Conservation (phyloP, 2,329 filamentous ascomycete genomes). For the Dothidotthia symphoricarpi region DNA sequence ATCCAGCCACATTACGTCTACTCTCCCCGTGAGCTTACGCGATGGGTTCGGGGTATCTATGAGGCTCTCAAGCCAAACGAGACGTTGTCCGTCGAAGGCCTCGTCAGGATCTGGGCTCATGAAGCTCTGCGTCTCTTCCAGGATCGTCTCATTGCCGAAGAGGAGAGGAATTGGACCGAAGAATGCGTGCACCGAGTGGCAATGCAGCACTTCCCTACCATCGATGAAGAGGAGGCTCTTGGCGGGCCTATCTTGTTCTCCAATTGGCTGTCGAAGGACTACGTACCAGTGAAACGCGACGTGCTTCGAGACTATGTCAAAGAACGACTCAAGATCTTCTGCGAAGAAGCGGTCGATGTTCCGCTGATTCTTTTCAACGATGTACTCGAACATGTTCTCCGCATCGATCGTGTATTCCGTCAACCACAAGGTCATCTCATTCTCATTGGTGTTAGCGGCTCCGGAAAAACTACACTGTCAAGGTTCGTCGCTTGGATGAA, state of each 20-base stretch:
- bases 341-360: constrained; percentile 98
- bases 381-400: constrained; percentile 93
- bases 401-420: constrained; percentile 97
- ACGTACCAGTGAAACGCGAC: constrained; percentile 93
- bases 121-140: constrained; percentile 96
- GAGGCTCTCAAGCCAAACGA: constrained; percentile 94
- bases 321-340: constrained; percentile 95
- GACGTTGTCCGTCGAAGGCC: constrained; percentile 79
- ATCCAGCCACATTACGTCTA: constrained; percentile 99
- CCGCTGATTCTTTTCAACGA: constrained; percentile 99
- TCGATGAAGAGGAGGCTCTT: constrained; percentile 84
- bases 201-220: constrained; percentile 88
- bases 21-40: constrained; percentile 94
- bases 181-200: constrained; percentile 84
- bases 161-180: constrained; percentile 93
- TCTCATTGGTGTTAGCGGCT: constrained; percentile 95
- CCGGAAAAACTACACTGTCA: constrained; percentile 96
- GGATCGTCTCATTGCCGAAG: constrained; percentile 90
- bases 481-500: constrained; percentile 99
- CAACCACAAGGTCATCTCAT: constrained; percentile 98
- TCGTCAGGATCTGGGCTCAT: constrained; percentile 97
- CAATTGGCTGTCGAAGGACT: constrained; percentile 99
- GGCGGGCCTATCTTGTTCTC: constrained; percentile 95
- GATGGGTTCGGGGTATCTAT: constrained; percentile 97
- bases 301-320: constrained; percentile 96